Evolutionary conservation across 805 yeast species (phyloP), one percentile per base, ranked within the genome.

Genomic region (Candida tibetensis): DNA sequence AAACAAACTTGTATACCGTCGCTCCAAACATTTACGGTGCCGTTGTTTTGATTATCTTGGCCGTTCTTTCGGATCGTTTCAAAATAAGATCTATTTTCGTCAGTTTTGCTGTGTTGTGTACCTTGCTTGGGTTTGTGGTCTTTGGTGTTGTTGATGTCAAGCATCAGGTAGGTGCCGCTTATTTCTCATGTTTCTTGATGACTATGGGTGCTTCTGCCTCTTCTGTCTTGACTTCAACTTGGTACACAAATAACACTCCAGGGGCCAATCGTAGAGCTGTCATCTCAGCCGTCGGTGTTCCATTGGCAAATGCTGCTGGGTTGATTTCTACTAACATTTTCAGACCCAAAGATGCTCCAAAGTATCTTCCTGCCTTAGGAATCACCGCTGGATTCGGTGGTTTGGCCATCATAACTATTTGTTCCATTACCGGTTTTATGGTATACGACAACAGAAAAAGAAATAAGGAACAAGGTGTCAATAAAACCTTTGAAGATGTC

Each of bases 21-120:
- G 77, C 77, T 14, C 77, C 78, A 17, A 72, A 71, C 46, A 51
- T 66, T 17, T 65, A 68, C 60, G 77, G 77, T 26, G 77, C 78
- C 2, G 52, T 69, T 14, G 57, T 68, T 4, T 55, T 72, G 29
- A 42, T 73, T 7, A 42, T 62, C 4, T 49, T 71, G 15, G 64
- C 69, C 6, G 67, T 69, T 37, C 39, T 52, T 25, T 73, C 78
- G 4, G 78, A 73, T 50, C 58, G 51, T 34, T 39, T 60, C 17
- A 54, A 57, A 19, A 42, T 69, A 6, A 58, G 78, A 47, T 68
- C 73, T 5, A 44, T 49, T 2, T 71, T 64, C 41, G 55, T 71
- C 37, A 54, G 66, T 26, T 43, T 61, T 34, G 69, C 72, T 9
- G 63, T 73, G 22, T 39, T 52, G 12, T 30, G 59, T 6, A 69